These are phyloP conservation scores for Thalassiosira livingstoniorum DNA, from an alignment of 352 stramenopile species.

Conservation along the genomic window DNA sequence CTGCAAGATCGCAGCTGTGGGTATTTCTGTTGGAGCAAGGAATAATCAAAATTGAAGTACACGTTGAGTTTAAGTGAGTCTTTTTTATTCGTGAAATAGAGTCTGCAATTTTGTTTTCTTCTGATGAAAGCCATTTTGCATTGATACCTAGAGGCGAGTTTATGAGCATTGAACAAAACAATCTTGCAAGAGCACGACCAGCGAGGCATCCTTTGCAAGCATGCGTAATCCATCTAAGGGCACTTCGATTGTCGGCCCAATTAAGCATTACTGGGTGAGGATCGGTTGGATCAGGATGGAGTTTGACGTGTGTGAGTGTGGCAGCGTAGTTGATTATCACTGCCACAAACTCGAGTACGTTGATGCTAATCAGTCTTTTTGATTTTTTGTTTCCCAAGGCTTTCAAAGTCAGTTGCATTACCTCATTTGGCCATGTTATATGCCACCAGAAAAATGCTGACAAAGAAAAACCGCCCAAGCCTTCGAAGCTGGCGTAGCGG, in stretches of 20 bases:
- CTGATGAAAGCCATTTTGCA: no score
- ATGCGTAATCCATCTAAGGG: constrained; percentile 16
- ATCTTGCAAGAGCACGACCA: constrained; percentile 13
- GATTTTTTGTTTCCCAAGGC: constrained; percentile 3
- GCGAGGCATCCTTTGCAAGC: constrained; percentile 21
- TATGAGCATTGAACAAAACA: constrained; percentile 36
- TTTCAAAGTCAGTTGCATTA: neutral
- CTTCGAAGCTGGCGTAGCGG: constrained; percentile 15
- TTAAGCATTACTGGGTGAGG: constrained; percentile 1
- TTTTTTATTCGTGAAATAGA: no score
- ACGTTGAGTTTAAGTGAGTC: neutral
- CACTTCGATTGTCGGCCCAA: constrained; percentile 12
- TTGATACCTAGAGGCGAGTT: constrained; percentile 24
- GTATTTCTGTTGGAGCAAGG: constrained; percentile 30
- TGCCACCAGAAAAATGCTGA: constrained; percentile 3
- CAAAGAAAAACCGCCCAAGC: constrained; percentile 4
- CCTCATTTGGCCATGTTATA: neutral
- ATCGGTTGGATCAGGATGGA: neutral
- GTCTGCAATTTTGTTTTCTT: no score
- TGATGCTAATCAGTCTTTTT: constrained; percentile 42
- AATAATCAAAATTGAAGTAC: constrained; percentile 27
- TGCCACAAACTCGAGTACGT: constrained; percentile 31
- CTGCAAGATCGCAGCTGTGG: constrained; percentile 5
- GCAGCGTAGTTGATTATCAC: constrained; percentile 40
- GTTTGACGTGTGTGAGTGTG: neutral